phyloP scores from a whole-genome alignment of 176 grass and related monocot genomes.

The Alloteropsis semialata region DNA sequence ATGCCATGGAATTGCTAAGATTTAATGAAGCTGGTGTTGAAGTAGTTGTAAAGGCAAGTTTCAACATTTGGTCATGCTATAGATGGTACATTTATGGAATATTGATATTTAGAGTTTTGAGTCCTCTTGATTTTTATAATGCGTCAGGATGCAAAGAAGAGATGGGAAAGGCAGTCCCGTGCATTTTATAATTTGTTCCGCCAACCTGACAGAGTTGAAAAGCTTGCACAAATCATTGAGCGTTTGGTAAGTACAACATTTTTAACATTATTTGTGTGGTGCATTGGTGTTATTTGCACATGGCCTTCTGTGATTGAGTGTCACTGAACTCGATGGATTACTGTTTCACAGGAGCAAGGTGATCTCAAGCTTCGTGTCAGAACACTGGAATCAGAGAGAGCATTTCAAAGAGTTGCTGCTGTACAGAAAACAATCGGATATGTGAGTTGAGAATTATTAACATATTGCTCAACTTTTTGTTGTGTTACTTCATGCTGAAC shows the following conservation, averaged over 20 bases:
- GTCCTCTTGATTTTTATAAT: conserved; percentile 24
- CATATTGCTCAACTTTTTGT: background rate
- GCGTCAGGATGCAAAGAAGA: conserved; percentile 78
- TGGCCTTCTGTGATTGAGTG: background rate
- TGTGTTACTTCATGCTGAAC: conserved; percentile 14
- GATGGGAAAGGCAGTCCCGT: conserved; percentile 92
- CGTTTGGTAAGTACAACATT: conserved; percentile 55
- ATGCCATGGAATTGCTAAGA: conserved; percentile 85
- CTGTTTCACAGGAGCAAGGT: conserved; percentile 76
- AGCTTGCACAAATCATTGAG: conserved; percentile 81
- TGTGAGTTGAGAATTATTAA: conserved; percentile 54
- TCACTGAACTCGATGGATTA: background rate
- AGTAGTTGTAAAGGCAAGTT: conserved; percentile 82
- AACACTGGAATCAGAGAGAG: conserved; percentile 93
- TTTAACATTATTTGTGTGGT: conserved; percentile 9
- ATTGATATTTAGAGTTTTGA: conserved; percentile 9
- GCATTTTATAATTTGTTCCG: conserved; percentile 97
- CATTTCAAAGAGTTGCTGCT: conserved; percentile 90
- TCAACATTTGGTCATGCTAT: conserved; percentile 22
- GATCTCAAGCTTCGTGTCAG: conserved; percentile 97
- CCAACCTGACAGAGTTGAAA: conserved; percentile 98
- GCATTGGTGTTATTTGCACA: background rate
- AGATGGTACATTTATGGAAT: background rate
- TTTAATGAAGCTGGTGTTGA: conserved; percentile 98
- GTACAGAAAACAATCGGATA: conserved; percentile 95